Evolutionary conservation across 331 rosid species (phyloP), one percentile per base, ranked within the genome.

Genomic region (Pyracantha coccinea): DNA sequence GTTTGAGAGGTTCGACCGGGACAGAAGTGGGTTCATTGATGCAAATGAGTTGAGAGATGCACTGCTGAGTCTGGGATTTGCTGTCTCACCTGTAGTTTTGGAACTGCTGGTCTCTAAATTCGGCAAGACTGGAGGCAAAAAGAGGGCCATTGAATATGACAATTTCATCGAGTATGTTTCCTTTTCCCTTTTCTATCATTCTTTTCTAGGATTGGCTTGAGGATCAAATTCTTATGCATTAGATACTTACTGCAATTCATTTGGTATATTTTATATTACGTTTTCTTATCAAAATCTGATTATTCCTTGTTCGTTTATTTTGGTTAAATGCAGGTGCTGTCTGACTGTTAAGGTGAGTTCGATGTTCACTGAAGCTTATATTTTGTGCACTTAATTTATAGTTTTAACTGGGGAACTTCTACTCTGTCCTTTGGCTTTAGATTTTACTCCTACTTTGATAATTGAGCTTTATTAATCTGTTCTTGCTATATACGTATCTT

Each of bases 51-150:
- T 94, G 88, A 81, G 96, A 60, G 99, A 94, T 59, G 99, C 99
- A 27, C 85, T 94, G 66, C 47, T 88, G 85, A 94, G 89, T 77
- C 60, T 94, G 86, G 97, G 99, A 55, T 92, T 88, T 72, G 52
- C 96, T 28, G 96, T 94, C 73, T 84, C 97, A 11, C 96, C 97
- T 3, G 47, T 50, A 58, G 93, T 94, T 17, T 80, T 94, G 87
- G 97, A 92, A 62, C 73, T 92, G 85, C 97, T 94, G 9, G 93
- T 94, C 79, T 87, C 95, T 20, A 94, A 94, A 88, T 94, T 90
- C 53, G 99, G 92, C 82, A 94, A 90, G 79, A 85, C 91, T 64
- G 99, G 97, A 63, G 99, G 99, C 75, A 80, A 76, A 73, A 75
- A 27, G 83, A 86, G n/a, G 86, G 96, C 97, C 73, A 65, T 94